Conservation (phyloP, 202 grass and related monocot species). For the Brachypodium distachyon region DNA sequence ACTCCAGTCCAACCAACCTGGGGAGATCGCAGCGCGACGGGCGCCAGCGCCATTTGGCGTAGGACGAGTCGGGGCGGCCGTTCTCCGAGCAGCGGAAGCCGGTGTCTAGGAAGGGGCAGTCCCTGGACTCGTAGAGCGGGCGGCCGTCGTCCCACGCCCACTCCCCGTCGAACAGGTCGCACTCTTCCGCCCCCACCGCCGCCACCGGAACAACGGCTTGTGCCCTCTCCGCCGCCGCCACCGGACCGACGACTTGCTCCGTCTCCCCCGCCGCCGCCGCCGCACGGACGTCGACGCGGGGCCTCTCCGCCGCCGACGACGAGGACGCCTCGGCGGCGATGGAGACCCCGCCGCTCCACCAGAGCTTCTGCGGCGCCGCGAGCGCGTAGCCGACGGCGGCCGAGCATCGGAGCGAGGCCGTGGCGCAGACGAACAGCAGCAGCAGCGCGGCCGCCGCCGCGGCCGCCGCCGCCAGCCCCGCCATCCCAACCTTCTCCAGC, state of each 20-base stretch:
- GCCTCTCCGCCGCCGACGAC: not conserved
- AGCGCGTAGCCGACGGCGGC: slow-evolving; percentile 18
- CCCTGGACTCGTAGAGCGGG: slow-evolving; percentile 64
- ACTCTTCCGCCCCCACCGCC: slow-evolving; percentile 4
- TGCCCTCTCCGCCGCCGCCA: not conserved
- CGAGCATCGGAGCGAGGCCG: slow-evolving; percentile 36
- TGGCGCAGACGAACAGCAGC: slow-evolving; percentile 31
- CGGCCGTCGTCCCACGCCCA: slow-evolving; percentile 63
- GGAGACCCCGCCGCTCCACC: slow-evolving; percentile 46
- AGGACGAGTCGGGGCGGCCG: slow-evolving; percentile 55
- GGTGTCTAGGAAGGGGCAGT: slow-evolving; percentile 67
- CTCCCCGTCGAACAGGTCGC: slow-evolving; percentile 74
- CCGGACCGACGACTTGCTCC: not conserved
- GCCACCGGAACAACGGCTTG: not conserved
- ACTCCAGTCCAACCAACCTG: slow-evolving; percentile 25
- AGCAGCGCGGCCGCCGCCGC: slow-evolving; percentile 1
- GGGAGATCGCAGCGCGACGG: slow-evolving; percentile 61
- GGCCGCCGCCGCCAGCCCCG: slow-evolving; percentile 7
- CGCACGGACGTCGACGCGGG: not conserved
- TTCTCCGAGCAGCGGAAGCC: slow-evolving; percentile 88
- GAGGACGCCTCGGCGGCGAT: not conserved
- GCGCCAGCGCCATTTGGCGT: slow-evolving; percentile 77
- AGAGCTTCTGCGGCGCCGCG: slow-evolving; percentile 20
- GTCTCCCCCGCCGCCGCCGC: not conserved
- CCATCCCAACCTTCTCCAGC: slow-evolving; percentile 23